Evolutionary conservation across 768 basidiomycete genomes (phyloP).

Genomic region (Ephemerocybe angulata): DNA sequence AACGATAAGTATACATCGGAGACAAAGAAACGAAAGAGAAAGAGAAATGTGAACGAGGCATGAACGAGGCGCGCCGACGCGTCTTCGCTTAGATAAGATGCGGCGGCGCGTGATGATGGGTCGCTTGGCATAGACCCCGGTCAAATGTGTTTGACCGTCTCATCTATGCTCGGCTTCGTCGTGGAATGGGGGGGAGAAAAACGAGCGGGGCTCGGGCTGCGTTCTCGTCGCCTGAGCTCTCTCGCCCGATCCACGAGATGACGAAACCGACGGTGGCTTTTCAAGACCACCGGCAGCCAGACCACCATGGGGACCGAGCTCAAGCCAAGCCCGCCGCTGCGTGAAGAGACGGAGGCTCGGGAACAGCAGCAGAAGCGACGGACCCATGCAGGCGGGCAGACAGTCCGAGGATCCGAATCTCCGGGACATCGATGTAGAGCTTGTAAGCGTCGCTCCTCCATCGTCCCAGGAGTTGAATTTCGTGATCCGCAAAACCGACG

Average conservation of each 20-base stretch:
- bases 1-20: too few relatives aligned
- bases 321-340: conserved; percentile 1
- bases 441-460: conserved; percentile 37
- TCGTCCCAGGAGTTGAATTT: conserved; percentile 35
- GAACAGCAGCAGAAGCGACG: not conserved
- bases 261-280: not conserved
- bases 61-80: too few relatives aligned
- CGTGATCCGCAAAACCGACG: conserved; percentile 28
- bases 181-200: not conserved
- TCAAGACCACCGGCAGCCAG: too few relatives aligned
- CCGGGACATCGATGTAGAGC: conserved; percentile 31
- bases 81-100: too few relatives aligned
- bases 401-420: conserved; percentile 23
- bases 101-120: too few relatives aligned
- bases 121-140: too few relatives aligned
- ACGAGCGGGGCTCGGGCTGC: too few relatives aligned
- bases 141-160: too few relatives aligned
- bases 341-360: not conserved
- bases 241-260: not conserved
- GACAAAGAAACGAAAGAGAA: too few relatives aligned
- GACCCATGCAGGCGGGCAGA: conserved; percentile 27
- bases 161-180: too few relatives aligned
- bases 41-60: too few relatives aligned
- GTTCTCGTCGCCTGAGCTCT: not conserved
- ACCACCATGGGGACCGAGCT: not conserved